Evolutionary conservation across 2,329 filamentous ascomycete genomes (phyloP), one percentile per base, ranked within the genome.

Genomic region (Cladophialophora psammophila): DNA sequence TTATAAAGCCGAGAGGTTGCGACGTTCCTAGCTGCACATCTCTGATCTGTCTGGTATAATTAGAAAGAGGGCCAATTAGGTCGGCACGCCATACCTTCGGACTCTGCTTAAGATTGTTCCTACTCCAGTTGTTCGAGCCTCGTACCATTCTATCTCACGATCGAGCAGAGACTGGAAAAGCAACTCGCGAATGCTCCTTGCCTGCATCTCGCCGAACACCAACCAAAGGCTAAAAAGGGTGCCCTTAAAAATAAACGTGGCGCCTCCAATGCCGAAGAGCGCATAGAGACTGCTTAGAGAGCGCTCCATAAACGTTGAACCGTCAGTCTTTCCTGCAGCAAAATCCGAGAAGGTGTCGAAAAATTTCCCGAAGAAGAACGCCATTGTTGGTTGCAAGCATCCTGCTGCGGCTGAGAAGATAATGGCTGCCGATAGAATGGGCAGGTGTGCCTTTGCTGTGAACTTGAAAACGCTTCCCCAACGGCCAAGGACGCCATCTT

Each of bases 1-100:
- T 74, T 0, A 91, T 77, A 53, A 90, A 86, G 0, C 93, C 94
- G 0, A 97, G 81, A 0, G 93, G 90, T 71, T 95, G 90, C 0
- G 93, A 94, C 0, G 90, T 89, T 0, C 91, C 91, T 1, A 90
- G 81, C 73, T 97, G 93, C 3, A 98, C 82, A 69, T 97, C 94
- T 63, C 90, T 86, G 7, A 91, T 90, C 76, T 96, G 90, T 32
- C 93, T 97, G 64, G n/a, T 40, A 32, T 26, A 36, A 62, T 75
- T 3, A 52, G 26, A 1, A 0, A 34, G 34, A 36, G 42, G 5
- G n/a, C 52, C 3, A 5, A 10, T 2, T 2, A 26, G 5, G 13
- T 6, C 18, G 62, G 64, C 56, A 36, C 42, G 60, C 78, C 88
- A 78, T 81, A 94, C 91, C 88, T 89, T 77, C 96, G 90, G 36